phyloP scores from a whole-genome alignment of 192 early-diverging fungal genomes.

The Phlyctochytrium planicorne region DNA sequence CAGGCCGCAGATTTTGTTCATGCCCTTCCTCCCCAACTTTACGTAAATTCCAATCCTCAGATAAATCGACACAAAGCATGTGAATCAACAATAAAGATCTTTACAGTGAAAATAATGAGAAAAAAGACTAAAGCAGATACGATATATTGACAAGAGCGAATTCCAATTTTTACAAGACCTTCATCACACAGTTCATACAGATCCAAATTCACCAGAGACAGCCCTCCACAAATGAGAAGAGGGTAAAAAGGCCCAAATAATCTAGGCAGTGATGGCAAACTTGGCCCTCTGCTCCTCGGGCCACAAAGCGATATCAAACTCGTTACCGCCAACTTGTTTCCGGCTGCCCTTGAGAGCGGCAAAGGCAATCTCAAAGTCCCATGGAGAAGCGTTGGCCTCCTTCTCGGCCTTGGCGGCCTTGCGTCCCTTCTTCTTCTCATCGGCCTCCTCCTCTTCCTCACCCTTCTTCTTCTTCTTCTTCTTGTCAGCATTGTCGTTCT shows the following conservation, averaged over 20 bases:
- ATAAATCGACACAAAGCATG: no score
- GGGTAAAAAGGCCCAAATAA: not conserved
- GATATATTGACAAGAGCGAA: not conserved
- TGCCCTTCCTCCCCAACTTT: no score
- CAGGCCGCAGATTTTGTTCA: no score
- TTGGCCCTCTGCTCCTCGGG: conserved; percentile 16
- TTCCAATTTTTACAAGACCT: not conserved
- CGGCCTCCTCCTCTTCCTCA: conserved; percentile 8
- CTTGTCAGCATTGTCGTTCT: not conserved
- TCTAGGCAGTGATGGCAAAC: conserved; percentile 13
- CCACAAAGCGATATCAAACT: conserved; percentile 10
- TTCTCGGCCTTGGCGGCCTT: not conserved
- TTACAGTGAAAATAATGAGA: not conserved
- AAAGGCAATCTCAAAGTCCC: conserved; percentile 23
- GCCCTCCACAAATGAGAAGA: not conserved
- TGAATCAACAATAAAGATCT: no score
- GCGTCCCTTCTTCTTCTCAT: conserved; percentile 18
- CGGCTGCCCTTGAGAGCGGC: conserved; percentile 9
- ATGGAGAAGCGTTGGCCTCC: conserved; percentile 5
- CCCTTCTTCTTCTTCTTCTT: conserved; percentile 15
- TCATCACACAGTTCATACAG: not conserved
- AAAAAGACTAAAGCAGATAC: not conserved
- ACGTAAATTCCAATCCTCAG: no score
- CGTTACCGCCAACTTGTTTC: conserved; percentile 15
- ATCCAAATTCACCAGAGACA: not conserved